These are phyloP conservation scores for Casuarina cunninghamiana DNA, from an alignment of 306 rosid genomes.

Conservation along the genomic window DNA sequence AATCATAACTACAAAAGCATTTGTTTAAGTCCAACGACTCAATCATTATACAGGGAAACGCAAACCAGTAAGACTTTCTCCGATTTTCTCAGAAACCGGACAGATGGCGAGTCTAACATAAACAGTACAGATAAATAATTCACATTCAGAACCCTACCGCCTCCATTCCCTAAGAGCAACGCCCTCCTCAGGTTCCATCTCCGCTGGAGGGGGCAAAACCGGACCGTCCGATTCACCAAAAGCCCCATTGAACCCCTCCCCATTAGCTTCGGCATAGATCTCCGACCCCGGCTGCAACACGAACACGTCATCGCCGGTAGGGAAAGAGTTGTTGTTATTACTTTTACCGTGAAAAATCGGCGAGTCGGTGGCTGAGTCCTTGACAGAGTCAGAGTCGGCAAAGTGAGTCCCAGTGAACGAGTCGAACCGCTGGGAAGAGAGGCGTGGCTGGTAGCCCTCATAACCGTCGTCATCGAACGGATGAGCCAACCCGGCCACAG, in stretches of 20 bases:
- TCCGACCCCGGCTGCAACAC: slow-evolving; percentile 9
- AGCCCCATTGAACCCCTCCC: slow-evolving; percentile 26
- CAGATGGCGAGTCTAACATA: background rate
- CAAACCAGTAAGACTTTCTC: background rate
- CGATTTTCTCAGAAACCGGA: background rate
- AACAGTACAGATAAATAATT: too few species aligned
- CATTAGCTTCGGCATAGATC: slow-evolving; percentile 23
- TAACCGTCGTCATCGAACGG: slow-evolving; percentile 33
- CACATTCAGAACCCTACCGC: slow-evolving; percentile 20
- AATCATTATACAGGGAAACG: background rate
- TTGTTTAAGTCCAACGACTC: background rate
- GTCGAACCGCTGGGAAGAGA: slow-evolving; percentile 29
- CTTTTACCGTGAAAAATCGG: slow-evolving; percentile 17
- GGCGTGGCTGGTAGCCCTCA: slow-evolving; percentile 27
- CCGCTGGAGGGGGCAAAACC: slow-evolving; percentile 38
- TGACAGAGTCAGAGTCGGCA: slow-evolving; percentile 30
- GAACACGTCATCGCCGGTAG: slow-evolving; percentile 23
- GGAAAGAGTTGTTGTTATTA: background rate
- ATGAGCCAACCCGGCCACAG: slow-evolving; percentile 28
- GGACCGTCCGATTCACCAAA: slow-evolving; percentile 37
- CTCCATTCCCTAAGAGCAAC: slow-evolving; percentile 49
- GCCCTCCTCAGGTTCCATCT: slow-evolving; percentile 43
- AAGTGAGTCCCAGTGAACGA: slow-evolving; percentile 29
- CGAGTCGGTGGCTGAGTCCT: slow-evolving; percentile 33
- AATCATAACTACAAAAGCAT: background rate